Base-by-base conservation (phyloP, 495 filamentous ascomycete genomes). In the Penicillium samsonianum region DNA sequence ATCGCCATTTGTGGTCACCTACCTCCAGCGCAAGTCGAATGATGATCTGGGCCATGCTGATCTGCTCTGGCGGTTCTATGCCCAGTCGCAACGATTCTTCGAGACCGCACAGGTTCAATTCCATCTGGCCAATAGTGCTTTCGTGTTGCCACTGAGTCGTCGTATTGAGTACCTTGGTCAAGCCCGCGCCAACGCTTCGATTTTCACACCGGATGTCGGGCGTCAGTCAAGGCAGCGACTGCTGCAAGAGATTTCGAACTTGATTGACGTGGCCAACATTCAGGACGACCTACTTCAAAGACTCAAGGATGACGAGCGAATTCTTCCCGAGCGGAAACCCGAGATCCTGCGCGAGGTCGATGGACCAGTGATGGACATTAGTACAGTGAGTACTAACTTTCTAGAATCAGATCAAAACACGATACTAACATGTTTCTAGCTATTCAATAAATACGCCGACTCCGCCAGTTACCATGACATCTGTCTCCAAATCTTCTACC, bases 181-280 rank as follows among this genome's bases (percentile, higher is more conserved):
- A 59, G 93, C 94, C 30, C 89, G 91, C 67, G 87, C 88, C 22
- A 96, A 96, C 65, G 91, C 90, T 35, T 90, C 87, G 16, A 89
- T 90, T 16, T 80, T 84, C 62, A 88, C 87, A 20, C 75, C 78
- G 16, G 90, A 91, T 33, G 75, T 92, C 61, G 80, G 84, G 53
- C 82, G 91, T 26, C 88, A 91, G 62, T 78, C 82, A 40, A 85
- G 90, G 55, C 91, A 94, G 64, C 76, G 87, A 25, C 79, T 98
- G 26, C 78, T 91, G 31, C 88, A 93, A 56, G 85, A 91, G 50
- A 85, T 96, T 22, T 85, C 87, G 8, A 92, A 92, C 61, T 80
- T 96, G 10, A 84, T 99, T 26, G 95, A 98, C 61, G 82, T 98
- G 28, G 93, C 93, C 19, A 92, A 92, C 62, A 90, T 99, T 58